A percentile compares a stretch with the other conserved stretches of the same genome.
Evolutionary conservation across 495 filamentous ascomycete species (phyloP).

Genomic region (Pyronema omphalodes): DNA sequence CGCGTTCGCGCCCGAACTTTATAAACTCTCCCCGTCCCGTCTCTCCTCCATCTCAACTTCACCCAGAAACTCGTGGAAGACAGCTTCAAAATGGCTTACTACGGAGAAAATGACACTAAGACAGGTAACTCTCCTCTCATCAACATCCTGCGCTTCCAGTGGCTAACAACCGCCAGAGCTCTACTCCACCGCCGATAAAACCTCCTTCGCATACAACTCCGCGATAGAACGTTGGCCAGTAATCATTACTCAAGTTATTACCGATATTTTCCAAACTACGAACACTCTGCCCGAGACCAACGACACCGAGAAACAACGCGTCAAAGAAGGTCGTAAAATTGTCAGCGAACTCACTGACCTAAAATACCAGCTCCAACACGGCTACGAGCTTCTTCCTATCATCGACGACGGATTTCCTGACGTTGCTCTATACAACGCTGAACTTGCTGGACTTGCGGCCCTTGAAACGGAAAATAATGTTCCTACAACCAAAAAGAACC

Average conservation of each 20-base stretch:
- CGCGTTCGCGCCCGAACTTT: no score
- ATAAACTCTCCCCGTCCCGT: no score
- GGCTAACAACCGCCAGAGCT: constrained; percentile 36
- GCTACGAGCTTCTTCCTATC: constrained; percentile 60
- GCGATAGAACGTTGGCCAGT: constrained; percentile 79
- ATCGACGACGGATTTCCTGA: constrained; percentile 63
- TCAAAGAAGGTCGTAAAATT: constrained; percentile 68
- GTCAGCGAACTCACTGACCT: constrained; percentile 59
- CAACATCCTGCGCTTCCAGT: neutral
- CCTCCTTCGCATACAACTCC: constrained; percentile 70
- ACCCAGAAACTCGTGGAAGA: no score
- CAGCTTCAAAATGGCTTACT: no score
- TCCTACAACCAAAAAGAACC: constrained; percentile 65
- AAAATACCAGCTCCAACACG: constrained; percentile 92
- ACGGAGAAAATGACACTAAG: constrained; percentile 29
- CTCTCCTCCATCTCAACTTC: no score
- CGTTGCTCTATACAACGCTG: constrained; percentile 66
- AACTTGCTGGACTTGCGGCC: constrained; percentile 47
- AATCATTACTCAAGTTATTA: constrained; percentile 85
- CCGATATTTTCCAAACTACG: constrained; percentile 71
- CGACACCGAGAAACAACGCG: constrained; percentile 41
- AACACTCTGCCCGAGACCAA: constrained; percentile 20
- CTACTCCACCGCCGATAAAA: constrained; percentile 59
- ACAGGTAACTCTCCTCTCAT: constrained; percentile 24
- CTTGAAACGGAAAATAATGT: neutral